Conservation (phyloP, 1,139 yeast species). For the Pichia sp. region DNA sequence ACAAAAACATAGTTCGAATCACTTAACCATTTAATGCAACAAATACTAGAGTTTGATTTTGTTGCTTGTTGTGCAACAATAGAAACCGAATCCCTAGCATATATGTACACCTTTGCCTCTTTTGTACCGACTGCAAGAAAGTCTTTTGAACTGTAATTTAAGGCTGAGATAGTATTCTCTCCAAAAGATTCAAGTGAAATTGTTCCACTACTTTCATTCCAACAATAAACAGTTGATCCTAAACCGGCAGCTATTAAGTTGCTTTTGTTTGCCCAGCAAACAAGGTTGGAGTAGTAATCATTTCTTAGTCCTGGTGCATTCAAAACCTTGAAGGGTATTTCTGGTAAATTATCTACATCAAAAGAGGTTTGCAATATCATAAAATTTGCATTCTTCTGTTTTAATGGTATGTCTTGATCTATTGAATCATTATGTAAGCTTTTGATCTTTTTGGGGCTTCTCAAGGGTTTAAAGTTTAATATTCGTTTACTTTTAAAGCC, state of each 20-base stretch:
- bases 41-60: constrained; percentile 37
- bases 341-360: constrained; percentile 17
- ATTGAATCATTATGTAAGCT: constrained; percentile 11
- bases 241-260: constrained; percentile 65
- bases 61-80: constrained; percentile 20
- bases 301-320: constrained; percentile 74
- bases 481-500: constrained; percentile 37
- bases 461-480: constrained; percentile 30
- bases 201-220: constrained; percentile 55
- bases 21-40: constrained; percentile 60
- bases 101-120: constrained; percentile 42
- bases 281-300: constrained; percentile 73
- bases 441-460: constrained; percentile 13
- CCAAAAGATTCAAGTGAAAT: constrained; percentile 31
- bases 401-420: constrained; percentile 2
- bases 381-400: neutral
- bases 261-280: constrained; percentile 61
- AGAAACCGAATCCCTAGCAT: constrained; percentile 25
- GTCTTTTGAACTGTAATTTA: constrained; percentile 46
- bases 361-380: constrained; percentile 11
- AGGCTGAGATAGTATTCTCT: constrained; percentile 48
- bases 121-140: constrained; percentile 55
- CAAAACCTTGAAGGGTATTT: constrained; percentile 43
- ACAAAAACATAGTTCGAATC: constrained; percentile 40
- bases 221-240: constrained; percentile 52